phyloP scores from a whole-genome alignment of 2,329 filamentous ascomycete species.

The Penicillium sp. region DNA sequence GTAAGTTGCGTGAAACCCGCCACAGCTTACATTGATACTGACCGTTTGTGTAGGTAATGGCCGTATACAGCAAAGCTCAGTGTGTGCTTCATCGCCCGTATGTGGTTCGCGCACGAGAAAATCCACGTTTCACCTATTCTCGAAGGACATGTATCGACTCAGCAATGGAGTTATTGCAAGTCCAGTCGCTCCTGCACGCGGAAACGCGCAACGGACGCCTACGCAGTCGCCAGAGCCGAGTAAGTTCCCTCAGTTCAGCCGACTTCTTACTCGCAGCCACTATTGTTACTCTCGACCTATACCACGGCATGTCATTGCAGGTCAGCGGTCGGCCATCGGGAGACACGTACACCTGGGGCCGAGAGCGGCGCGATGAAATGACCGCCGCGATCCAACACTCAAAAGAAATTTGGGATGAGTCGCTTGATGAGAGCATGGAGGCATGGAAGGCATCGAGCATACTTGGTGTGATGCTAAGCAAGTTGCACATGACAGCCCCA shows the following conservation, averaged over 20 bases:
- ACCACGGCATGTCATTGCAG: constrained; percentile 53
- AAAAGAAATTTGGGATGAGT: constrained; percentile 74
- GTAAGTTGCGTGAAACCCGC: constrained; percentile 28
- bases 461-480: constrained; percentile 80
- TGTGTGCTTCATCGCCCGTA: constrained; percentile 89
- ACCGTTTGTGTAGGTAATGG: constrained; percentile 57
- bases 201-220: constrained; percentile 73
- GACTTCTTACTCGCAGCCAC: constrained; percentile 87
- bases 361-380: constrained; percentile 67
- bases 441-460: constrained; percentile 82
- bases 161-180: constrained; percentile 75
- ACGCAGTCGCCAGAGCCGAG: constrained; percentile 72
- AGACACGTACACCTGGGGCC: constrained; percentile 49
- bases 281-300: constrained; percentile 78
- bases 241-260: constrained; percentile 74
- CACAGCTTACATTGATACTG: background rate
- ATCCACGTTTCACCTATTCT: constrained; percentile 79
- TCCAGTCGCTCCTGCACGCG: constrained; percentile 71
- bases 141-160: constrained; percentile 82
- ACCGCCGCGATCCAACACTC: constrained; percentile 70
- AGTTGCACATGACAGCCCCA: constrained; percentile 55
- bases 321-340: constrained; percentile 35
- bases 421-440: constrained; percentile 78
- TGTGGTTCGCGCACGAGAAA: constrained; percentile 72
- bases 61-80: constrained; percentile 83